Percentiles rank a stretch among this genome's conserved stretches.
These are phyloP conservation scores for Aristolochia fimbriata DNA, from an alignment of 164 flowering plant genomes.

Conservation along the genomic window DNA sequence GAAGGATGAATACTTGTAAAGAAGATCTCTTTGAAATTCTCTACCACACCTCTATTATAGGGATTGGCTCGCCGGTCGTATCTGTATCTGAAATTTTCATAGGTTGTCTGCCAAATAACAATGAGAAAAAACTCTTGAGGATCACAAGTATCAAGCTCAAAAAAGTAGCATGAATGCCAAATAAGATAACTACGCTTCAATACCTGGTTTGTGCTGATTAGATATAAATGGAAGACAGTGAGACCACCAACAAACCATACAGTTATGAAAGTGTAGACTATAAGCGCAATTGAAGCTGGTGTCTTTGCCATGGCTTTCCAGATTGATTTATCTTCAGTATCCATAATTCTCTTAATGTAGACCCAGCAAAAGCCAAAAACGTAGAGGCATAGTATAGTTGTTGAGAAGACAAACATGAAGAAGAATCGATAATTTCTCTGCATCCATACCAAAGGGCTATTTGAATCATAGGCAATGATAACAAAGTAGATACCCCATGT, in stretches of 20 bases:
- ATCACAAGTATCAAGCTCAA: background rate
- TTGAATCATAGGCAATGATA: no score
- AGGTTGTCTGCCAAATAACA: slow-evolving; percentile 54
- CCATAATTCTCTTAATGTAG: slow-evolving; percentile 66
- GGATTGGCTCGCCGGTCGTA: slow-evolving; percentile 60
- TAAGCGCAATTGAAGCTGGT: slow-evolving; percentile 80
- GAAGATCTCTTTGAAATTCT: slow-evolving; percentile 52
- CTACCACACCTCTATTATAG: slow-evolving; percentile 38
- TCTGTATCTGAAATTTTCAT: slow-evolving; percentile 61
- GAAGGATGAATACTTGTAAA: slow-evolving; percentile 40
- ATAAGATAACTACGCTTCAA: background rate
- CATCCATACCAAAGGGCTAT: slow-evolving; percentile 15
- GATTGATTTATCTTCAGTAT: slow-evolving; percentile 39
- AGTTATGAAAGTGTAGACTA: slow-evolving; percentile 72
- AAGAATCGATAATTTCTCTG: slow-evolving; percentile 95
- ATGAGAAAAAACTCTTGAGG: background rate
- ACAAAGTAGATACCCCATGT: background rate
- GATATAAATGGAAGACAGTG: slow-evolving; percentile 83
- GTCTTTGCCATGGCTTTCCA: slow-evolving; percentile 91
- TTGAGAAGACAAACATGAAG: slow-evolving; percentile 94
- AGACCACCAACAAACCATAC: slow-evolving; percentile 99
- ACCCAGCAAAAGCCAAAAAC: slow-evolving; percentile 91
- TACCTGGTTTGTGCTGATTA: slow-evolving; percentile 88
- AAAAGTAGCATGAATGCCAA: no score
- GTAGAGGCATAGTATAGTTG: slow-evolving; percentile 81